Evolutionary conservation across 805 yeast species (phyloP).

Genomic region (Candida ipomoeae): DNA sequence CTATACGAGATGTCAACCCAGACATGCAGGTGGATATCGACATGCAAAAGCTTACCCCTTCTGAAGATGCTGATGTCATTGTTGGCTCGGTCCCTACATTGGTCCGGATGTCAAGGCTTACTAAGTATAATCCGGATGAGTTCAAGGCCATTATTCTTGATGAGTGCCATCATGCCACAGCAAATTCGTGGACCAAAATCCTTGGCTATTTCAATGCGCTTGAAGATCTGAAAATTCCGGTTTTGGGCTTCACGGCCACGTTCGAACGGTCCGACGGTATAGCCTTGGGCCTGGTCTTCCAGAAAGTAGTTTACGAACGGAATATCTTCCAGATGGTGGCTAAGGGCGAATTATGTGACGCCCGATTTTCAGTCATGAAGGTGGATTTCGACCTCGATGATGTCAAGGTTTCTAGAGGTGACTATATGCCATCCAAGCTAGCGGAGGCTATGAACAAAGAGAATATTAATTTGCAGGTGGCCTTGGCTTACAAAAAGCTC

Average conservation of each 20-base stretch:
- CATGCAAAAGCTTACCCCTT: constrained; percentile 53
- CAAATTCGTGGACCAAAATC: constrained; percentile 58
- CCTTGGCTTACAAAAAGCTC: constrained; percentile 46
- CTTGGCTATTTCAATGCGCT: constrained; percentile 55
- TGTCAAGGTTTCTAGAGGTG: constrained; percentile 38
- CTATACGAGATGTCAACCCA: constrained; percentile 48
- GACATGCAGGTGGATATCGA: constrained; percentile 56
- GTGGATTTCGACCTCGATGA: constrained; percentile 42
- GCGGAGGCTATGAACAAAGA: constrained; percentile 53
- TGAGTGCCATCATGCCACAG: constrained; percentile 91
- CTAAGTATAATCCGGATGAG: constrained; percentile 50
- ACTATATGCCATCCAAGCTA: constrained; percentile 50
- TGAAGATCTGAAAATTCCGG: constrained; percentile 42
- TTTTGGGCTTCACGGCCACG: constrained; percentile 89
- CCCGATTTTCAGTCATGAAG: constrained; percentile 56
- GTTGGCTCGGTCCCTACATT: constrained; percentile 77
- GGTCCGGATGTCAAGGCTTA: constrained; percentile 42
- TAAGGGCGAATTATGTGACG: constrained; percentile 67
- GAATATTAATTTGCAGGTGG: constrained; percentile 52
- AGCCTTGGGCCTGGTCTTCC: constrained; percentile 56
- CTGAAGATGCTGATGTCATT: constrained; percentile 53
- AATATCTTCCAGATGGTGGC: constrained; percentile 61
- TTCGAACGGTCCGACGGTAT: constrained; percentile 70
- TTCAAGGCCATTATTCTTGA: constrained; percentile 76
- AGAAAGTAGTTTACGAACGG: constrained; percentile 69